phyloP scores from a whole-genome alignment of 306 rosid species.

The Acmispon strigosus region DNA sequence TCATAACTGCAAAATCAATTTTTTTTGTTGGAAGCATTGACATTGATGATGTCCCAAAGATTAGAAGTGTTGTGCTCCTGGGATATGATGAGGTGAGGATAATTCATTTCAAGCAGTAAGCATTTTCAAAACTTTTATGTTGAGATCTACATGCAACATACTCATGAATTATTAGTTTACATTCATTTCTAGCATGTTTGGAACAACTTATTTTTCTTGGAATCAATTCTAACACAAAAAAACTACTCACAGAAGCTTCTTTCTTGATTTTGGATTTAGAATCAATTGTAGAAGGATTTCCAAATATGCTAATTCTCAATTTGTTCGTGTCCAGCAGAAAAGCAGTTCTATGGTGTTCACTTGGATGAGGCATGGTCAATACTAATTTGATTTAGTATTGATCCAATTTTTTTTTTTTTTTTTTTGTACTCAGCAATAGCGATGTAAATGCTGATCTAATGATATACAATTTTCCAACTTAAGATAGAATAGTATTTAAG shows the following conservation, averaged over 20 bases:
- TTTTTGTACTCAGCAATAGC: constrained; percentile 25
- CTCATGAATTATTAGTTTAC: not conserved
- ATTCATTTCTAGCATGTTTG: not conserved
- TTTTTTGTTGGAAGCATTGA: not conserved
- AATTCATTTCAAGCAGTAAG: constrained; percentile 15
- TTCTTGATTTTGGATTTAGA: too few relatives aligned
- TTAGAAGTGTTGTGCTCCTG: constrained; percentile 3
- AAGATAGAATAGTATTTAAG: constrained; percentile 19
- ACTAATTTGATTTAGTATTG: constrained; percentile 16
- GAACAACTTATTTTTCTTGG: too few relatives aligned
- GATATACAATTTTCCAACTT: not conserved
- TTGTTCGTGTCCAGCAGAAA: constrained; percentile 28
- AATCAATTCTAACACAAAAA: too few relatives aligned
- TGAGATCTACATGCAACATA: not conserved
- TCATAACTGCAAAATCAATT: constrained; percentile 10
- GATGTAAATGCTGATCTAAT: constrained; percentile 35
- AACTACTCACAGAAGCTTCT: too few relatives aligned
- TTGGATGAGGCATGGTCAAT: constrained; percentile 18
- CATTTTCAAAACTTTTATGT: not conserved
- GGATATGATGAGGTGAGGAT: constrained; percentile 2
- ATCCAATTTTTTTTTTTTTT: constrained; percentile 12
- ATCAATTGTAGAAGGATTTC: too few relatives aligned
- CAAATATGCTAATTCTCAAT: not conserved
- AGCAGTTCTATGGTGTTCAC: constrained; percentile 20
- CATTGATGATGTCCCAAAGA: constrained; percentile 7